Conservation (phyloP, 169 alveolate species). For the Eimeria praecox region DNA sequence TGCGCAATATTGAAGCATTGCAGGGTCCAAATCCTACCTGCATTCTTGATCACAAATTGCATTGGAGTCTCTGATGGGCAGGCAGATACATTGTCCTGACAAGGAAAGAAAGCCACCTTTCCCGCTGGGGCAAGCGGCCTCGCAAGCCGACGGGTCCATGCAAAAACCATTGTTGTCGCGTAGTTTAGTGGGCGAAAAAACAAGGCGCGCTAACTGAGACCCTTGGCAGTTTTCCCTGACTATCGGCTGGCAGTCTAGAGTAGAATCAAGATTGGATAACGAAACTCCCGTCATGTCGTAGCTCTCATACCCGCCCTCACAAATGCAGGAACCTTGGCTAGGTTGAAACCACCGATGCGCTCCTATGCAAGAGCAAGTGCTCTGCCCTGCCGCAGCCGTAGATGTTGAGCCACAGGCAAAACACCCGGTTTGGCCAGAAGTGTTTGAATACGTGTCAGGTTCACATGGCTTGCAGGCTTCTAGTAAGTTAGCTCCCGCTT, state of each 20-base stretch:
- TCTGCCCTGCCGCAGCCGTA: conserved; percentile 84
- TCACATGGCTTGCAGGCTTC: conserved; percentile 77
- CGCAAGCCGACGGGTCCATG: conserved; percentile 45
- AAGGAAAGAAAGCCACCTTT: conserved; percentile 38
- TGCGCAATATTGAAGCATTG: neutral
- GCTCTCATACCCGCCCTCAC: conserved; percentile 86
- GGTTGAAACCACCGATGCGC: conserved; percentile 84
- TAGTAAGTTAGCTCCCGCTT: conserved; percentile 26
- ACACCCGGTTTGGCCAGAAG: conserved; percentile 85
- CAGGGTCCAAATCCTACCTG: conserved; percentile 14
- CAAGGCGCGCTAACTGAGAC: conserved; percentile 46
- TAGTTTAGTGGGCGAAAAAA: neutral
- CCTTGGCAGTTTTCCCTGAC: conserved; percentile 61
- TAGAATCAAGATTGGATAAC: conserved; percentile 47
- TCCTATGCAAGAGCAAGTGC: conserved; percentile 88
- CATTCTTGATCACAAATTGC: conserved; percentile 31
- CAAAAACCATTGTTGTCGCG: conserved; percentile 63
- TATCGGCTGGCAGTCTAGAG: conserved; percentile 64
- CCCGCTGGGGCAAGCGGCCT: conserved; percentile 31
- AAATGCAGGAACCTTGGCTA: conserved; percentile 89
- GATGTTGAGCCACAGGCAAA: conserved; percentile 87
- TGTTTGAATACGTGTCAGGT: conserved; percentile 57
- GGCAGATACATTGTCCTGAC: conserved; percentile 72
- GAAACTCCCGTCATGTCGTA: conserved; percentile 53
- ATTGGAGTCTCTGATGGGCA: conserved; percentile 14